Percentiles rank a stretch among this genome's conserved stretches.
phyloP scores from a whole-genome alignment of 306 rosid genomes.

The Dalbergia oliveri region DNA sequence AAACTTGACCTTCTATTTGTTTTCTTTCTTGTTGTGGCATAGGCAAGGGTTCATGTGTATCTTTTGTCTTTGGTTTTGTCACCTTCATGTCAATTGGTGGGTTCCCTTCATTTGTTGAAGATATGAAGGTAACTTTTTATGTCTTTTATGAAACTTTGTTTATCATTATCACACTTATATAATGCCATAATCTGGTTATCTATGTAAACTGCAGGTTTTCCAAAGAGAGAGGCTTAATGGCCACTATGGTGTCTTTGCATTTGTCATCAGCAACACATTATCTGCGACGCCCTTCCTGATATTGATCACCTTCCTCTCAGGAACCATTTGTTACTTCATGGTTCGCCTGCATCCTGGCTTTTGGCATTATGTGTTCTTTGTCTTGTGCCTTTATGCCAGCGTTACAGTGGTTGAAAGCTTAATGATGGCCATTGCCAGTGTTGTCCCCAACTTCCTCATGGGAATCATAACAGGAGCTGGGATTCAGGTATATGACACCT shows the following conservation, averaged over 20 bases:
- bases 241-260: conserved; percentile 87
- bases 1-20: neutral
- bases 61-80: conserved; percentile 93
- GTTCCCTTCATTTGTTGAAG: conserved; percentile 97
- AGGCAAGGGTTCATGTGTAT: conserved; percentile 99
- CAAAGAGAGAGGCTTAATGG: conserved; percentile 98
- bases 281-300: conserved; percentile 92
- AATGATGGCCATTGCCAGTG: conserved; percentile 98
- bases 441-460: conserved; percentile 98
- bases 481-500: conserved; percentile 70
- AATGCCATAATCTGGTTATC: neutral
- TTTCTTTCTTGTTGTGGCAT: neutral
- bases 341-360: conserved; percentile 95
- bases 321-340: conserved; percentile 99
- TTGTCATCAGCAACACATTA: conserved; percentile 86
- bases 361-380: conserved; percentile 86
- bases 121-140: conserved; percentile 76
- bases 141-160: neutral
- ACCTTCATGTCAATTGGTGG: conserved; percentile 99
- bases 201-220: conserved; percentile 67
- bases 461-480: conserved; percentile 98
- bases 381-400: conserved; percentile 90
- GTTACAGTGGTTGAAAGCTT: conserved; percentile 97
- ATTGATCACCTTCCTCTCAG: conserved; percentile 85
- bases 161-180: too few species aligned